These are phyloP conservation scores for Gloeostereum incarnatum DNA, from an alignment of 768 basidiomycete genomes.

Conservation along the genomic window DNA sequence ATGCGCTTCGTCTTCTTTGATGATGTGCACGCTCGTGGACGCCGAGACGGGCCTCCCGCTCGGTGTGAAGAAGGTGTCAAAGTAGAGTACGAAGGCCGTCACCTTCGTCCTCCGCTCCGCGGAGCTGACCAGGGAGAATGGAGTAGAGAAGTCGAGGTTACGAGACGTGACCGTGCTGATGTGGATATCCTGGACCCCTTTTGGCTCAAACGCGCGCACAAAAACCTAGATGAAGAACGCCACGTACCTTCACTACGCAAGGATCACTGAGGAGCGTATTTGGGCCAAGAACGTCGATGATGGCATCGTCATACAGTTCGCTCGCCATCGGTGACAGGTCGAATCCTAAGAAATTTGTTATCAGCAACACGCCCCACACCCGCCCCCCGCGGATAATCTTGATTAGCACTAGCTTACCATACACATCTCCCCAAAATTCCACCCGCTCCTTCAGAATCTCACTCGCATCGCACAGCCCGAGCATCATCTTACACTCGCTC, in stretches of 20 bases:
- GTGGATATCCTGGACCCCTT: constrained; percentile 56
- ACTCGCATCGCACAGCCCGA: constrained; percentile 72
- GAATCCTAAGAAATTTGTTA: constrained; percentile 54
- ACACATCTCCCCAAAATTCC: constrained; percentile 85
- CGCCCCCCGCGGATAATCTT: no score
- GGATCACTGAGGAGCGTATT: constrained; percentile 59
- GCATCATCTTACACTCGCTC: constrained; percentile 77
- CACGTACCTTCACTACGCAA: constrained; percentile 54
- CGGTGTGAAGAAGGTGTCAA: constrained; percentile 86
- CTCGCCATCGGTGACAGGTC: constrained; percentile 78
- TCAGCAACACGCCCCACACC: no score
- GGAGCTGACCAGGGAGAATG: constrained; percentile 69
- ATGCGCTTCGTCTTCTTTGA: constrained; percentile 48
- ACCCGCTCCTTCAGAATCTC: constrained; percentile 77
- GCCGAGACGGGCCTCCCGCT: constrained; percentile 44
- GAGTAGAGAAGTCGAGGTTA: constrained; percentile 72
- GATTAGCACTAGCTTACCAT: constrained; percentile 44
- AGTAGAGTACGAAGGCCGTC: constrained; percentile 82
- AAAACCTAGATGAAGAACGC: background rate
- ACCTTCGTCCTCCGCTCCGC: constrained; percentile 53
- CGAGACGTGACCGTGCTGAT: constrained; percentile 52
- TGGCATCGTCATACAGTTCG: constrained; percentile 69
- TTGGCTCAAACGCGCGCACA: background rate
- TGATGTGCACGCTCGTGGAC: constrained; percentile 40
- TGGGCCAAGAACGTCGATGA: constrained; percentile 70